phyloP scores from a whole-genome alignment of 768 basidiomycete genomes.

The Pisolithus sp. region DNA sequence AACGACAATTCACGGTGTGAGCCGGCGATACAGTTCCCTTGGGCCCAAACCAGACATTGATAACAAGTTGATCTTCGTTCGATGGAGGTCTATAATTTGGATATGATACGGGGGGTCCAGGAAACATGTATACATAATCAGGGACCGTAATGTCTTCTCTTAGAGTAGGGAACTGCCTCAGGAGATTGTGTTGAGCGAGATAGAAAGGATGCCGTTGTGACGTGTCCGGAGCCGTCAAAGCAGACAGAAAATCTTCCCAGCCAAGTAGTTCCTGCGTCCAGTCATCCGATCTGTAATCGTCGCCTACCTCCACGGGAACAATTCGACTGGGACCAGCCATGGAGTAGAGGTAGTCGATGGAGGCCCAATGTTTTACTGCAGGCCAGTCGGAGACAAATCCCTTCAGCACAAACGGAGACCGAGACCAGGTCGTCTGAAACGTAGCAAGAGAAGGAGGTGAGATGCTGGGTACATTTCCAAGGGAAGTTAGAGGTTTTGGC shows the following conservation, averaged over 20 bases:
- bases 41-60: conserved; percentile 84
- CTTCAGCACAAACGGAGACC: conserved; percentile 68
- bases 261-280: conserved; percentile 79
- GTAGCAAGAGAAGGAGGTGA: conserved; percentile 47
- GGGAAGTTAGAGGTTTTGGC: conserved; percentile 8
- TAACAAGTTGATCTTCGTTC: conserved; percentile 57
- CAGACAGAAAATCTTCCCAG: conserved; percentile 70
- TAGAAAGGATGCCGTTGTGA: conserved; percentile 40
- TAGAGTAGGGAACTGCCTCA: conserved; percentile 78
- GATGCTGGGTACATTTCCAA: conserved; percentile 35
- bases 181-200: conserved; percentile 86
- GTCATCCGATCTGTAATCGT: conserved; percentile 68
- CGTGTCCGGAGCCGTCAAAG: conserved; percentile 27
- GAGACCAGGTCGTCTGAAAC: conserved; percentile 41
- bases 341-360: conserved; percentile 58
- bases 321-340: conserved; percentile 75
- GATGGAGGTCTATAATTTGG: conserved; percentile 56
- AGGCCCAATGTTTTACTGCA: conserved; percentile 70
- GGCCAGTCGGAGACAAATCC: conserved; percentile 69
- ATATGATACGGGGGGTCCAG: conserved; percentile 36
- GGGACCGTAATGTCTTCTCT: conserved; percentile 74
- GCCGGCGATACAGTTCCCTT: conserved; percentile 78
- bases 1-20: conserved; percentile 59
- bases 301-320: conserved; percentile 87
- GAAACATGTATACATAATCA: conserved; percentile 77